phyloP scores from a whole-genome alignment of 2,329 filamentous ascomycete species.

The Epichloe elymi region DNA sequence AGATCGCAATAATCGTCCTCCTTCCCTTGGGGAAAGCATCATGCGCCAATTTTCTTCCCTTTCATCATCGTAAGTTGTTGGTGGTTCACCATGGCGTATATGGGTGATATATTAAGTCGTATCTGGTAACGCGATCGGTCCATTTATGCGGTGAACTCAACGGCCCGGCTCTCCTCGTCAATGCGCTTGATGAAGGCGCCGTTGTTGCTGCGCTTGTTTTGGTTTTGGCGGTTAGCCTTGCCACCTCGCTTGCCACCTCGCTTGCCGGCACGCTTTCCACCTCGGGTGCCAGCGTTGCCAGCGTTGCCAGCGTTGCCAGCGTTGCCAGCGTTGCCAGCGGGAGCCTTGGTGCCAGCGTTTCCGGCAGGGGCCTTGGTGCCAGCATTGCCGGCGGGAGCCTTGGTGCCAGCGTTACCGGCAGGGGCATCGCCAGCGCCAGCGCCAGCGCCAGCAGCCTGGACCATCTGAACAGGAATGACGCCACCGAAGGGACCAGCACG shows the following conservation, averaged over 20 bases:
- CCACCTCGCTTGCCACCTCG: not conserved
- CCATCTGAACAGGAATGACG: constrained; percentile 6
- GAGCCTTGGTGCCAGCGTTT: not conserved
- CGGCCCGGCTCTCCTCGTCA: constrained; percentile 5
- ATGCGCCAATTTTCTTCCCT: not conserved
- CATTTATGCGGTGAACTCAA: constrained; percentile 9
- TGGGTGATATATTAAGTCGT: not conserved
- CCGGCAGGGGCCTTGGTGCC: not conserved
- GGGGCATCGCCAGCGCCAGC: not conserved
- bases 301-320: not conserved
- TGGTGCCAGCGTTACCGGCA: not conserved
- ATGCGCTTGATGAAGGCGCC: constrained; percentile 6
- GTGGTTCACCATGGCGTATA: not conserved
- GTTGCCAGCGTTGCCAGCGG: not conserved
- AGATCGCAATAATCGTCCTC: not conserved
- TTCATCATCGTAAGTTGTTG: not conserved
- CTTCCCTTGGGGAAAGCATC: not conserved
- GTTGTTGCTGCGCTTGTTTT: not conserved
- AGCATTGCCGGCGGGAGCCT: not conserved
- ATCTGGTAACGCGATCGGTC: not conserved
- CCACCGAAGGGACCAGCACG: constrained; percentile 12
- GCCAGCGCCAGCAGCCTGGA: not conserved
- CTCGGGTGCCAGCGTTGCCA: not conserved
- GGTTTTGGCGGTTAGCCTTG: not conserved
- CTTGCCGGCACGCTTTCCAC: not conserved